Base-by-base conservation (phyloP, 495 filamentous ascomycete species). In the Podospora pseudoanserina region DNA sequence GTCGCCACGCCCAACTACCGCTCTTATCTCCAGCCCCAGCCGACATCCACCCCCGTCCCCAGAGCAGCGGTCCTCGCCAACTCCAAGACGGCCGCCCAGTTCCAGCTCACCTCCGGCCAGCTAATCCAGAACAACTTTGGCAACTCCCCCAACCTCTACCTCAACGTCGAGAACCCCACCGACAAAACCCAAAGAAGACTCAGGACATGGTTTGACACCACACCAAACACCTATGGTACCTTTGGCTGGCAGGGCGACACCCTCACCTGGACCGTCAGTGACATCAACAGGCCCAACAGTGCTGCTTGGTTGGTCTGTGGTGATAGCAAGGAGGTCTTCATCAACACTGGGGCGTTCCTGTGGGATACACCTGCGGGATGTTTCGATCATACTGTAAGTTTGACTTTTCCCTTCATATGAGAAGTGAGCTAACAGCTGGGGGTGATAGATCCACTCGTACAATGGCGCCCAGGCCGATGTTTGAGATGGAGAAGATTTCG, bases 1-100 rank as follows among this genome's bases (percentile, higher is more conserved):
- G 84, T 86, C 9, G 80, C 76, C 57, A 63, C 77, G 1, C 84
- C 84, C 60, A 83, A 85, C 71, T 85, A 79, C 75, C 84, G 83
- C 74, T 78, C 79, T 64, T 86, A 86, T 70, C 76, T 85, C 30
- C 83, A 86, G 73, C 70, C 80, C 39, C 66, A 69, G n/a, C 76
- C 75, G 9, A 65, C 73, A 64, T 75, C 76, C 49, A 66, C 74
- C 2, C 64, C 78, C 1, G 72, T 75, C n/a, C 65, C 70, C 60
- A 49, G 39, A 49, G 39, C 39, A 11, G 79, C 84, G 0, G 71
- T 84, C 30, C 66, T 84, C 20, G 72, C 79, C 4, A 69, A 71
- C 32, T 74, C 77, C 73, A 78, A 77, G 9, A 79, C 79, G 2
- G 84, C 84, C 2, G 83, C 81, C 0, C 83, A 86, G 68, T 84